Percentiles rank a stretch among this genome's conserved stretches.
phyloP scores from a whole-genome alignment of 2,329 filamentous ascomycete genomes.

The Claviceps fusiformis region DNA sequence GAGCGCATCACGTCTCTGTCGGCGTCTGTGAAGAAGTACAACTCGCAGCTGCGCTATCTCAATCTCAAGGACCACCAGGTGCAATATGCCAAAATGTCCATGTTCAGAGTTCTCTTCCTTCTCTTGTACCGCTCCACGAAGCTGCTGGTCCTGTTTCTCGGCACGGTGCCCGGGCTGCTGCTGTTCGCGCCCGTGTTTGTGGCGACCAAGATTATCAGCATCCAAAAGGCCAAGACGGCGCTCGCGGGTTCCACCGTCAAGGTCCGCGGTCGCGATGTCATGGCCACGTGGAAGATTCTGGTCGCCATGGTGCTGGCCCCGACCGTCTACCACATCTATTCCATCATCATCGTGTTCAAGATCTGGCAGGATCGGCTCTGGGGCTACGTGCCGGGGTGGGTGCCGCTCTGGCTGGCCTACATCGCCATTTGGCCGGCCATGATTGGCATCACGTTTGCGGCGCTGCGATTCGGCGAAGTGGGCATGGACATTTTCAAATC shows the following conservation, averaged over 20 bases:
- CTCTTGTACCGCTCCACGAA: constrained; percentile 72
- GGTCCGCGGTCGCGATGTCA: constrained; percentile 75
- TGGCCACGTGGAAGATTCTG: constrained; percentile 87
- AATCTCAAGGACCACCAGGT: constrained; percentile 91
- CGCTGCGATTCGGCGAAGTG: constrained; percentile 90
- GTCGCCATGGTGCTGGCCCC: constrained; percentile 78
- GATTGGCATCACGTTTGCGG: constrained; percentile 79
- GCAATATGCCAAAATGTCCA: constrained; percentile 74
- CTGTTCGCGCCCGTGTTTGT: constrained; percentile 85
- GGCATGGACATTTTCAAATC: constrained; percentile 98
- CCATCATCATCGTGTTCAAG: constrained; percentile 58
- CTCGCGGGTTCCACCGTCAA: constrained; percentile 80
- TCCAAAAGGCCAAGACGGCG: constrained; percentile 69
- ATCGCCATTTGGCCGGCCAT: constrained; percentile 67
- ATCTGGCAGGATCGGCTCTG: constrained; percentile 70
- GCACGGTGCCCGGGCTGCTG: constrained; percentile 72
- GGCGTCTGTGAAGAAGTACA: constrained; percentile 69
- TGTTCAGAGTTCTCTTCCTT: constrained; percentile 59
- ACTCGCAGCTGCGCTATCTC: constrained; percentile 70
- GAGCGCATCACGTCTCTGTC: constrained; percentile 66
- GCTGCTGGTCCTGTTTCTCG: constrained; percentile 60
- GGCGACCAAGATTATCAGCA: constrained; percentile 68
- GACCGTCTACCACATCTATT: constrained; percentile 71
- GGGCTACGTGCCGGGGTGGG: constrained; percentile 66
- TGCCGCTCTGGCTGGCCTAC: constrained; percentile 68